Conservation (phyloP, 2,329 filamentous ascomycete species). For the Trichoderma oligosporum region DNA sequence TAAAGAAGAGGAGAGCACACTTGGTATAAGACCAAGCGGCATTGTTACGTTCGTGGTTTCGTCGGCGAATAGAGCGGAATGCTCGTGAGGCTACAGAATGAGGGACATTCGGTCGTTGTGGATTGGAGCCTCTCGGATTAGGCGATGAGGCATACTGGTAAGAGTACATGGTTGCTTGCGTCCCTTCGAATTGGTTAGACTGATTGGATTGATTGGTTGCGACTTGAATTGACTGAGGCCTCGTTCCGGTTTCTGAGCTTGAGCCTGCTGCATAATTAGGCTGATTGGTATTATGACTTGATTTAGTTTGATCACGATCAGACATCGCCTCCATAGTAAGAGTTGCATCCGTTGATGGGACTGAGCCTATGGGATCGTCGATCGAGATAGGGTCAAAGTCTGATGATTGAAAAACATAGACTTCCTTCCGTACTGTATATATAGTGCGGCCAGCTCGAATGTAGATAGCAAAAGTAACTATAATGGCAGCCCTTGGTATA, state of each 20-base stretch:
- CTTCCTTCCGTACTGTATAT: slow-evolving; percentile 56
- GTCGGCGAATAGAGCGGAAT: slow-evolving; percentile 21
- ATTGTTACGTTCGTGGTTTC: slow-evolving; percentile 47
- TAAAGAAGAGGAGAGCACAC: slow-evolving; percentile 62
- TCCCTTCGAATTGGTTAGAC: slow-evolving; percentile 1
- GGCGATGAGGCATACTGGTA: background rate
- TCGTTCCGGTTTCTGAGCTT: slow-evolving; percentile 20
- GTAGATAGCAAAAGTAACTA: slow-evolving; percentile 24
- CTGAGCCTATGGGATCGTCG: slow-evolving; percentile 41
- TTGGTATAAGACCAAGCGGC: slow-evolving; percentile 63
- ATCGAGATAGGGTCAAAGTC: slow-evolving; percentile 35
- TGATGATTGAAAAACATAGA: slow-evolving; percentile 43
- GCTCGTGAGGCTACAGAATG: slow-evolving; percentile 2
- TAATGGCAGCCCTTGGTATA: slow-evolving; percentile 19
- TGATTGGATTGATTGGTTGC: background rate
- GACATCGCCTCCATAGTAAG: slow-evolving; percentile 36
- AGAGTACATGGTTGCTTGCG: background rate
- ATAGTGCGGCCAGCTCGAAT: slow-evolving; percentile 58
- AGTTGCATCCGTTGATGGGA: slow-evolving; percentile 54
- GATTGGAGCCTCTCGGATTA: background rate
- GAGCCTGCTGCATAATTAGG: slow-evolving; percentile 2
- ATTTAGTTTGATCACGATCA: background rate
- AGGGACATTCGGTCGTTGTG: background rate
- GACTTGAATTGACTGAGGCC: slow-evolving; percentile 30
- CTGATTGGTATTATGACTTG: background rate